Conservation (phyloP, 768 basidiomycete genomes). For the Goffeauzyma gilvescens region DNA sequence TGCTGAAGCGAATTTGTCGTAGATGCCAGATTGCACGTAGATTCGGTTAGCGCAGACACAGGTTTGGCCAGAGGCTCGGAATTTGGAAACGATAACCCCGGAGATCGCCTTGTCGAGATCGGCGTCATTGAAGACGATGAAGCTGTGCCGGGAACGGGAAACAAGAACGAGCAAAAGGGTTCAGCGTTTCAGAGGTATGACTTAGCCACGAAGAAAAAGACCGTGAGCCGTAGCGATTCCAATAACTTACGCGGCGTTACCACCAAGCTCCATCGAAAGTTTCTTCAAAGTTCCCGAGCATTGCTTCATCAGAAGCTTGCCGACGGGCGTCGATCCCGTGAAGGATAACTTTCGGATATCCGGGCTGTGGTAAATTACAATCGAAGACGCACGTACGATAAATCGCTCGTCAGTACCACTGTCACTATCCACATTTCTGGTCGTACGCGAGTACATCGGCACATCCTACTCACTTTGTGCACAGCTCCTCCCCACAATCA, state of each 20-base stretch:
- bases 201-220: no score
- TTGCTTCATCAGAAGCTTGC: constrained; percentile 19
- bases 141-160: no score
- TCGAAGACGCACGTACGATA: no score
- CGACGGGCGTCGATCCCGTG: constrained; percentile 18
- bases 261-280: constrained; percentile 20
- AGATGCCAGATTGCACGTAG: constrained; percentile 58
- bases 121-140: constrained; percentile 13
- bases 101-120: constrained; percentile 7
- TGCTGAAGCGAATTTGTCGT: constrained; percentile 74
- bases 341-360: constrained; percentile 18
- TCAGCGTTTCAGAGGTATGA: no score
- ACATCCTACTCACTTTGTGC: no score
- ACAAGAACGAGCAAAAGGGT: no score
- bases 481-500: constrained; percentile 15
- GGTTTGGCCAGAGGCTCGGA: constrained; percentile 11
- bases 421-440: no score
- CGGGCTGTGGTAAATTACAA: constrained; percentile 14
- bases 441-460: no score
- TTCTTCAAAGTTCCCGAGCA: constrained; percentile 17
- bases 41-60: constrained; percentile 47
- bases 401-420: no score
- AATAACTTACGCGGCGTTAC: no score
- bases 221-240: no score
- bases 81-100: constrained; percentile 12